A percentile compares a stretch with the other conserved stretches of the same genome.
Conservation (phyloP, 192 early-diverging fungal genomes). For the Coemansia sp. region DNA sequence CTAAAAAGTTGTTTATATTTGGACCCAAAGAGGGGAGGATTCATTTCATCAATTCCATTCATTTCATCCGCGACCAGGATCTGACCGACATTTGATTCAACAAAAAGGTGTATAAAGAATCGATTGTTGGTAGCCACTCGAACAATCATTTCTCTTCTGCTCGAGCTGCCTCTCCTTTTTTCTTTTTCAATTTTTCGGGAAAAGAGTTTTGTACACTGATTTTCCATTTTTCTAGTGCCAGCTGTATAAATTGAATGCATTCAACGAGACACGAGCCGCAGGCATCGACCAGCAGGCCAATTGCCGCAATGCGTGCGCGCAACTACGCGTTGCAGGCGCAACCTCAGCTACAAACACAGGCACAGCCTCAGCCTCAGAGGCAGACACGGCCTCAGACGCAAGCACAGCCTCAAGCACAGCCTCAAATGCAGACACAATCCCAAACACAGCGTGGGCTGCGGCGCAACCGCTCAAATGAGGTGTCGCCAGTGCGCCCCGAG, state of each 20-base stretch:
- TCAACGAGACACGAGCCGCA: slow-evolving; percentile 4
- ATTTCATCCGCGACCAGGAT: neutral
- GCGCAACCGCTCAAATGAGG: slow-evolving; percentile 21
- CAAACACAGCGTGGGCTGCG: slow-evolving; percentile 15
- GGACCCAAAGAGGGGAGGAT: neutral
- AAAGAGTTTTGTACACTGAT: neutral
- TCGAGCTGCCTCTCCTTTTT: slow-evolving; percentile 1
- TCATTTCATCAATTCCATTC: neutral
- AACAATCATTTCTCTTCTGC: slow-evolving; percentile 2
- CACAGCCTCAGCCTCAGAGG: too few species aligned
- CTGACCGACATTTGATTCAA: neutral
- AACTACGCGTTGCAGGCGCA: slow-evolving; percentile 19
- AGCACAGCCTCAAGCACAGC: neutral
- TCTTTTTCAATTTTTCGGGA: neutral
- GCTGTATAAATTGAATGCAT: slow-evolving; percentile 2
- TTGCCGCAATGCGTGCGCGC: slow-evolving; percentile 20
- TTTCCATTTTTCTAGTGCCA: neutral
- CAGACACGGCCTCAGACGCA: neutral
- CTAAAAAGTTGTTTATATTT: neutral
- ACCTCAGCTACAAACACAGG: neutral
- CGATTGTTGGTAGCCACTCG: neutral
- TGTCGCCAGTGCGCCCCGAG: slow-evolving; percentile 4
- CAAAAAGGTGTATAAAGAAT: neutral
- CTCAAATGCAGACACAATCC: neutral
- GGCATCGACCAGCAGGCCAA: slow-evolving; percentile 6